These are phyloP conservation scores for Pseudopediastrum boryanum DNA, from an alignment of 139 green algal genomes.

Conservation along the genomic window DNA sequence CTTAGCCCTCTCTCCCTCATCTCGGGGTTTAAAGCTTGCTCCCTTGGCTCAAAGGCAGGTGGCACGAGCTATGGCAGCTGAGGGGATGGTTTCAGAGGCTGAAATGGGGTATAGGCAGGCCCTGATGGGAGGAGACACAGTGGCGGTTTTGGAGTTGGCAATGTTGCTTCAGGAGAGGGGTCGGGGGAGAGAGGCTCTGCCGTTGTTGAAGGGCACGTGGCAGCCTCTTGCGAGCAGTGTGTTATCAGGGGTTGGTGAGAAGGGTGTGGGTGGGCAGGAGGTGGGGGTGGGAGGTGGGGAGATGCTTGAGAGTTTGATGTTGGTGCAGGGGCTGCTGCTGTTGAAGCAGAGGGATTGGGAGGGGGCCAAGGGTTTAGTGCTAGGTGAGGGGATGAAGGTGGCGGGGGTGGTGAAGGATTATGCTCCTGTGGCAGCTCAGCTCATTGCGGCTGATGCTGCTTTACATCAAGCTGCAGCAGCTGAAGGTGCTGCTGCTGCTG, in stretches of 20 bases:
- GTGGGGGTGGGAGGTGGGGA: not conserved
- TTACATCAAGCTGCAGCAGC: conserved; percentile 15
- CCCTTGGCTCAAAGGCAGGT: conserved; percentile 23
- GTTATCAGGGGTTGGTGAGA: no score
- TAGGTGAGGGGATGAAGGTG: conserved; percentile 21
- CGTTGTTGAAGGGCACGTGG: conserved; percentile 22
- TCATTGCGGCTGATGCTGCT: conserved; percentile 12
- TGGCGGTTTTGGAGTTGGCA: conserved; percentile 21
- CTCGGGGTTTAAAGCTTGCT: no score
- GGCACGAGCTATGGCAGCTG: conserved; percentile 6
- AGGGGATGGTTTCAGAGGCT: conserved; percentile 10
- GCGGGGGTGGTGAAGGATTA: conserved; percentile 3
- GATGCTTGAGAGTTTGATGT: no score
- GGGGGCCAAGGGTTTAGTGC: conserved; percentile 1
- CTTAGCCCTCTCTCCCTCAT: no score
- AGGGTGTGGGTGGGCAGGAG: not conserved
- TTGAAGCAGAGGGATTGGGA: not conserved
- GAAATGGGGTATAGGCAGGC: conserved; percentile 26
- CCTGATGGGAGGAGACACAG: not conserved
- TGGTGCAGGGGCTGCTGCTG: conserved; percentile 35
- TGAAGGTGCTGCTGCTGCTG: not conserved
- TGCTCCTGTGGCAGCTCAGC: conserved; percentile 23
- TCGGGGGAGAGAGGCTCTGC: conserved; percentile 1
- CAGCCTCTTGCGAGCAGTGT: no score
- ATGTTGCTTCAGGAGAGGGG: conserved; percentile 9